Evolutionary conservation across 495 filamentous ascomycete genomes (phyloP).

Genomic region (Mytilinidion resinicola): DNA sequence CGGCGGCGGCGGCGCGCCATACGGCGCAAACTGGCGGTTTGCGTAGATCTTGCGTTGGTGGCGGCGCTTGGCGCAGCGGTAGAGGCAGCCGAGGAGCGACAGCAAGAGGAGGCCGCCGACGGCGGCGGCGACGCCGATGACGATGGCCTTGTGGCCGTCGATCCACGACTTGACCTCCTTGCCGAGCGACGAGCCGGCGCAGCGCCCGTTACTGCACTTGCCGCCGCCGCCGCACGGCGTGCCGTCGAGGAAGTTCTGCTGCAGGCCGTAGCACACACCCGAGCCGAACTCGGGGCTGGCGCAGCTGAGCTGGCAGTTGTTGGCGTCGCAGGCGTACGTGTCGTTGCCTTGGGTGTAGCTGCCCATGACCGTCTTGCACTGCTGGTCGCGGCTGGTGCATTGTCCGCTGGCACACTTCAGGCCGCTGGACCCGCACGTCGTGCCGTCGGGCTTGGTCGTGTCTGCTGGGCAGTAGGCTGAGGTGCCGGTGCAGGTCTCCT

Average conservation of each 20-base stretch:
- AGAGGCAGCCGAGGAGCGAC: conserved; percentile 35
- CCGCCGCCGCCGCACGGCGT: conserved; percentile 82
- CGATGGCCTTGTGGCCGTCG: conserved; percentile 38
- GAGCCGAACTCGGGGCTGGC: conserved; percentile 60
- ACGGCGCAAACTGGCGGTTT: neutral
- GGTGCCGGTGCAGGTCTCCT: conserved; percentile 73
- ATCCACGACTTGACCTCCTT: conserved; percentile 42
- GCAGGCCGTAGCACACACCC: conserved; percentile 63
- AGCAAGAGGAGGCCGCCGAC: conserved; percentile 39
- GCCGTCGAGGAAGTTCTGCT: conserved; percentile 92
- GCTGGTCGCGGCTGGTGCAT: conserved; percentile 85
- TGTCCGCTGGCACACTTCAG: conserved; percentile 88
- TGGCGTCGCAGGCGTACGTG: conserved; percentile 71
- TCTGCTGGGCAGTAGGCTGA: conserved; percentile 70
- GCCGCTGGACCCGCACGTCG: conserved; percentile 52
- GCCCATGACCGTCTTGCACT: conserved; percentile 85
- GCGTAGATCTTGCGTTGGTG: conserved; percentile 1
- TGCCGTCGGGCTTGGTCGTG: conserved; percentile 60
- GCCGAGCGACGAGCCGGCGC: conserved; percentile 34
- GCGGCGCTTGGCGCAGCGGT: conserved; percentile 25
- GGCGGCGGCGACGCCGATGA: conserved; percentile 38
- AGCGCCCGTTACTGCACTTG: conserved; percentile 56
- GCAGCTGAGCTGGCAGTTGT: conserved; percentile 71
- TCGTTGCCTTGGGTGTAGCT: conserved; percentile 66
- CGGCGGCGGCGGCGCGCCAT: too few relatives aligned